Base-by-base conservation (phyloP, 805 yeast species). In the Ogataea nitratoaversa region DNA sequence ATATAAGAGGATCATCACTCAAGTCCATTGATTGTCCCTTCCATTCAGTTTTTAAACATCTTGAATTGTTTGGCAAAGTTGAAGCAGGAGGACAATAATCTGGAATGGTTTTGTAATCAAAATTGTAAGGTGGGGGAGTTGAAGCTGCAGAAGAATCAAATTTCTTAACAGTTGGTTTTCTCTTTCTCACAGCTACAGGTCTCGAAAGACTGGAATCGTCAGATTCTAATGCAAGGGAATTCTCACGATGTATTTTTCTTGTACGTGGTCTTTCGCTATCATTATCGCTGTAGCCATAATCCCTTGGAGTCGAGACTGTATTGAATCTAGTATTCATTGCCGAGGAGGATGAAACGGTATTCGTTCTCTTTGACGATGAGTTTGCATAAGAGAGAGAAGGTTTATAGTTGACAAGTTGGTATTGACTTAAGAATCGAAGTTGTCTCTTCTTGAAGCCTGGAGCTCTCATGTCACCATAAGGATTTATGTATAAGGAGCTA, bases 11-110 rank as follows among this genome's bases (percentile, higher is more conserved):
- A 63, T 93, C 98, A 24, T 63, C 54, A 14, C 82, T 71, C 41
- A 91, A 72, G 61, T 86, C 95, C 96, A 91, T 89, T 28, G 97
- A 95, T 53, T 89, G 95, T 9, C 98, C 99, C 67, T 90, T 91
- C 99, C 99, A 91, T 62, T 91, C 98, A 27, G 95, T 85, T 57
- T 83, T 83, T 52, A 90, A 70, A 49, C 87, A 79, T 65, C 83
- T 80, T 41, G 74, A 67, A 54, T 79, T 81, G 48, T 69, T 77
- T 52, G 95, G 95, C 46, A 90, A 68, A 1, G 84, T 70, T 2
- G 69, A 54, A 12, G 77, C 50, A 16, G 84, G 70, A 3, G 97
- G 97, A n/a, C 87, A 79, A 62, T 72, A 88, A 62, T 89, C 96
- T 28, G 89, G 89, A 41, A 90, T 66, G 20, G 78, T 66, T 57